Conservation (phyloP, 2,329 filamentous ascomycete genomes). For the Apiospora malaysiana region DNA sequence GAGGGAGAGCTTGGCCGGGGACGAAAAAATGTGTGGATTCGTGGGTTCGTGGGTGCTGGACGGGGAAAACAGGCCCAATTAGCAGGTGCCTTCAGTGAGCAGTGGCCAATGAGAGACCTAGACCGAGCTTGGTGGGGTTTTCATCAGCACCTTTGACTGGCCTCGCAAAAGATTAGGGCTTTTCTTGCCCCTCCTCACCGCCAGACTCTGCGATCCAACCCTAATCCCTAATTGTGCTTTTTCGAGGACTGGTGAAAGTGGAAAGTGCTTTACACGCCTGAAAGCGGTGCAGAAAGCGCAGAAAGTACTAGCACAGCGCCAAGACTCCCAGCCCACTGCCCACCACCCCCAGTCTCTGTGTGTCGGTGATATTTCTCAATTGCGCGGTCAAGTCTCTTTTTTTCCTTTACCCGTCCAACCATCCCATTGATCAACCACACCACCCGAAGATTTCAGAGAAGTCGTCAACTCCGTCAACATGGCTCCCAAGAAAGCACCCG, state of each 20-base stretch:
- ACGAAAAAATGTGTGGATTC: background rate
- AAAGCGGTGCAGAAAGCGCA: background rate
- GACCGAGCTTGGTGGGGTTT: background rate
- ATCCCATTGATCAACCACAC: conserved; percentile 35
- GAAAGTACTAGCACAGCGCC: conserved; percentile 7
- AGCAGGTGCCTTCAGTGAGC: background rate
- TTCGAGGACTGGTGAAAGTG: background rate
- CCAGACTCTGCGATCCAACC: conserved; percentile 2
- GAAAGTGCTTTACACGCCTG: background rate
- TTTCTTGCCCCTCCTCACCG: background rate
- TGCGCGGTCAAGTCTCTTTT: conserved; percentile 5
- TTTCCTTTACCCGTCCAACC: conserved; percentile 13
- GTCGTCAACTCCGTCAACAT: conserved; percentile 63
- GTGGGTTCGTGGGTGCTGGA: background rate
- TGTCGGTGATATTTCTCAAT: conserved; percentile 21
- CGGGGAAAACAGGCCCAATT: background rate
- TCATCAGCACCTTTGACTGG: background rate
- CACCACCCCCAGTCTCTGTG: conserved; percentile 4
- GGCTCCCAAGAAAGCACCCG: conserved; percentile 90
- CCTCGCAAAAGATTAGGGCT: background rate
- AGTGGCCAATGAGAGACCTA: background rate
- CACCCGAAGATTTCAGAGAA: conserved; percentile 15
- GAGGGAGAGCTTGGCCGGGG: background rate
- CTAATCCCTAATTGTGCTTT: background rate
- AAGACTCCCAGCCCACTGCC: background rate